These are phyloP conservation scores for Micractinium sp. DNA, from an alignment of 139 green algal species.

Conservation along the genomic window DNA sequence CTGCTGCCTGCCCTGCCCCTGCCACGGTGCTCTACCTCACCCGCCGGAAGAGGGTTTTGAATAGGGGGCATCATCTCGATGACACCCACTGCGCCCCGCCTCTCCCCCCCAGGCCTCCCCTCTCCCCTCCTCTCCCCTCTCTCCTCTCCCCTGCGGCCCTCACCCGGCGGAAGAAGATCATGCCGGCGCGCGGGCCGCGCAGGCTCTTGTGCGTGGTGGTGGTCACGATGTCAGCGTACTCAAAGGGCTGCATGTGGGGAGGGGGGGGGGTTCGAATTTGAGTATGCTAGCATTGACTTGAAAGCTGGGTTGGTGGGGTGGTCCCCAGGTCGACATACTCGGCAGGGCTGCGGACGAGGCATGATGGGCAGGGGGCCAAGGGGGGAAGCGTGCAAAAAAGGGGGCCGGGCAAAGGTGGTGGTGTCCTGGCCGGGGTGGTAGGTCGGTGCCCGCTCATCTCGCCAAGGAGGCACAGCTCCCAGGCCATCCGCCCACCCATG, in stretches of 20 bases:
- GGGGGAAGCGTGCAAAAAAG: too few species aligned
- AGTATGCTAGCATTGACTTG: background rate
- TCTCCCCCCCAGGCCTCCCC: too few species aligned
- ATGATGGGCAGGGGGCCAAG: too few species aligned
- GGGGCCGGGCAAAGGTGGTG: too few species aligned
- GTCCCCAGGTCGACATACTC: conserved; percentile 86
- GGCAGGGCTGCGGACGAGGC: conserved; percentile 79
- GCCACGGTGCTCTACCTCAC: too few species aligned
- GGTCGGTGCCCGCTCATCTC: too few species aligned
- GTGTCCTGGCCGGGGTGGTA: too few species aligned
- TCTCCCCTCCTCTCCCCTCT: background rate
- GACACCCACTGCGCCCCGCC: too few species aligned
- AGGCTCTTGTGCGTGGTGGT: conserved; percentile 93
- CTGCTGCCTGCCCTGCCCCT: too few species aligned
- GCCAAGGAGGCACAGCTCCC: too few species aligned
- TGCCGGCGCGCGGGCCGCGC: conserved; percentile 80
- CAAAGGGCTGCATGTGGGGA: conserved; percentile 65
- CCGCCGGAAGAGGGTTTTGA: too few species aligned
- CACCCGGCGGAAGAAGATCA: conserved; percentile 87
- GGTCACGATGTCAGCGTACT: conserved; percentile 88
- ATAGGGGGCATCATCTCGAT: background rate
- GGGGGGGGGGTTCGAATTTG: background rate
- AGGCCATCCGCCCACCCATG: too few species aligned
- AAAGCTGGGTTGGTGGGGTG: conserved; percentile 58
- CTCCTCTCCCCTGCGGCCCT: background rate